A percentile compares a stretch with the other conserved stretches of the same genome.
Conservation (phyloP, 2,329 filamentous ascomycete species). For the Leptographium lundbergii region DNA sequence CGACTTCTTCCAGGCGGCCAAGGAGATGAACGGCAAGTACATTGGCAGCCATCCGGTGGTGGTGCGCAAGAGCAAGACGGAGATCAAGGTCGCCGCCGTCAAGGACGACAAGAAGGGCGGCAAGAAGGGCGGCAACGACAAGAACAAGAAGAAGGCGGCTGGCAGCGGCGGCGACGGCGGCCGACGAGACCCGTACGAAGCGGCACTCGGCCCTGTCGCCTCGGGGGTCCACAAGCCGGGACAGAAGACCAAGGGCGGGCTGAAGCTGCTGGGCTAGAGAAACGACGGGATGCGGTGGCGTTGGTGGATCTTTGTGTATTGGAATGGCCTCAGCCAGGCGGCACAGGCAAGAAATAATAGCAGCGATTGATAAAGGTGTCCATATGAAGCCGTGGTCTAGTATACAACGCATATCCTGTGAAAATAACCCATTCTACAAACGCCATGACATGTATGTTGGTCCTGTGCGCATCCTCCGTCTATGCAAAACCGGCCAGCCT, state of each 20-base stretch:
- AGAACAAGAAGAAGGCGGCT: conserved; percentile 20
- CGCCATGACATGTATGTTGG: background rate
- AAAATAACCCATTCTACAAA: background rate
- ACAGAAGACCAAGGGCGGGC: conserved; percentile 52
- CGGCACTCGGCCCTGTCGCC: conserved; percentile 36
- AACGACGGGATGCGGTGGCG: too few relatives aligned
- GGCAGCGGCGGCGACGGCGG: conserved; percentile 19
- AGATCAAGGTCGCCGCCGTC: conserved; percentile 67
- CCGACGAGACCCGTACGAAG: conserved; percentile 29
- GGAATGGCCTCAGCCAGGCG: background rate
- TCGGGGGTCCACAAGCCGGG: conserved; percentile 45
- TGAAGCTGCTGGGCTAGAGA: conserved; percentile 43
- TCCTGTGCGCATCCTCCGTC: background rate
- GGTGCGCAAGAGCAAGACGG: conserved; percentile 78
- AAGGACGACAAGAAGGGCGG: conserved; percentile 27
- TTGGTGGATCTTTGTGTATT: background rate
- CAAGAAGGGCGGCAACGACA: conserved; percentile 20
- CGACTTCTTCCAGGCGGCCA: conserved; percentile 90
- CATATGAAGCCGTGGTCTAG: background rate
- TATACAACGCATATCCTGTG: background rate
- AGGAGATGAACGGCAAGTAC: conserved; percentile 98
- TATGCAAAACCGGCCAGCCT: too few relatives aligned
- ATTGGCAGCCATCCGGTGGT: conserved; percentile 92
- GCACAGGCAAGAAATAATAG: background rate
- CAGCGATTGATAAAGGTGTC: background rate